Evolutionary conservation across 2,329 filamentous ascomycete species (phyloP).

Genomic region (Penicillium sp.): DNA sequence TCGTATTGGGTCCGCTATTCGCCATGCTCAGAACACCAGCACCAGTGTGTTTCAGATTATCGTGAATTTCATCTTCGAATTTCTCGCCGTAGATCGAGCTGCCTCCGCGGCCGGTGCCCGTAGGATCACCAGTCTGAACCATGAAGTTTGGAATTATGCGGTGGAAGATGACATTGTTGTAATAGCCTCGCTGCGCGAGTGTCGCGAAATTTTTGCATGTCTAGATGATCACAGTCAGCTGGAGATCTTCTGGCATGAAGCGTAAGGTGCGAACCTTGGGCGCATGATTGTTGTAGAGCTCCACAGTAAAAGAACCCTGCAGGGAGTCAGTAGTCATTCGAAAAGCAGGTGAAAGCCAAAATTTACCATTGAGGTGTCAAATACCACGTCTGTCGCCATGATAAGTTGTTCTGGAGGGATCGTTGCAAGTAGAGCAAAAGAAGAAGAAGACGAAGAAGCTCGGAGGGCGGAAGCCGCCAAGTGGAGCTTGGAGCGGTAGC

Average conservation of each 20-base stretch:
- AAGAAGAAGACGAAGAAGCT: neutral
- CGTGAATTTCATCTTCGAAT: constrained; percentile 86
- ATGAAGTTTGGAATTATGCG: constrained; percentile 96
- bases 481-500: constrained; percentile 16
- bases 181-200: constrained; percentile 80
- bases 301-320: constrained; percentile 78
- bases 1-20: constrained; percentile 88
- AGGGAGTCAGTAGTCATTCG: constrained; percentile 14
- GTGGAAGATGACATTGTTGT: constrained; percentile 82
- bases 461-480: constrained; percentile 4
- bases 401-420: constrained; percentile 3
- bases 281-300: constrained; percentile 87
- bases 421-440: neutral
- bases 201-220: constrained; percentile 86
- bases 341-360: neutral
- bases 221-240: constrained; percentile 35
- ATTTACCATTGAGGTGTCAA: constrained; percentile 81
- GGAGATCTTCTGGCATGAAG: neutral
- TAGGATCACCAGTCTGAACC: constrained; percentile 92
- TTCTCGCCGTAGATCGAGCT: constrained; percentile 87
- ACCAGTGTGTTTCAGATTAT: constrained; percentile 81
- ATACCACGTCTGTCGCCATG: constrained; percentile 75
- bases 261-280: constrained; percentile 54
- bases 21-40: constrained; percentile 96
- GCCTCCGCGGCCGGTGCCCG: constrained; percentile 87